Percentiles rank a stretch among this genome's conserved stretches.
Conservation (phyloP, 345 rosid genomes). For the Gossypium ekmanianum region DNA sequence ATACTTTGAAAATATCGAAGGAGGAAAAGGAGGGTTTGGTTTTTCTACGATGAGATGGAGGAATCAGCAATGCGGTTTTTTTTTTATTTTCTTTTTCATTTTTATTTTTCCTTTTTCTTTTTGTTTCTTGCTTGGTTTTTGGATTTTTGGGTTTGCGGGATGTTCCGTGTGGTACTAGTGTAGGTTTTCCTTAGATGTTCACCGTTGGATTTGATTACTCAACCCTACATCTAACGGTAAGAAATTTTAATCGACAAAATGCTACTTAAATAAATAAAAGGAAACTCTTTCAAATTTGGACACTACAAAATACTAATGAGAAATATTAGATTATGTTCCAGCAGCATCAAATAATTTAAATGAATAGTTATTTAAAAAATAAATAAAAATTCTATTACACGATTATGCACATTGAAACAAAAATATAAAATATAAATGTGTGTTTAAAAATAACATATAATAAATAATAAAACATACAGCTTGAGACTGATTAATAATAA, state of each 20-base stretch:
- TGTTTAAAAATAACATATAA: no score
- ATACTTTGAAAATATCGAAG: constrained; percentile 9
- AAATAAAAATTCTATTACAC: no score
- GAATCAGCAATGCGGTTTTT: not conserved
- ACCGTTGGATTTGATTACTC: not conserved
- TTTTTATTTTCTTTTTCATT: not conserved
- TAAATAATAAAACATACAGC: no score
- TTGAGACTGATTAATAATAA: no score
- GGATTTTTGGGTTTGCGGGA: not conserved
- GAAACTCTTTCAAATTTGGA: no score
- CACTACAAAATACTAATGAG: no score
- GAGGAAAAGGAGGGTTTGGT: constrained; percentile 2
- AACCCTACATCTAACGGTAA: not conserved
- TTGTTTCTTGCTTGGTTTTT: not conserved
- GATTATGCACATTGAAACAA: no score
- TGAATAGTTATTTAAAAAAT: no score
- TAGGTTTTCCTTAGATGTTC: not conserved
- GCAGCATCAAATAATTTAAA: no score
- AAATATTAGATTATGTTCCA: no score
- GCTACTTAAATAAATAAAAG: not conserved
- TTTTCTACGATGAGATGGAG: not conserved
- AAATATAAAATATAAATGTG: no score
- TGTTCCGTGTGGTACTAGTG: not conserved
- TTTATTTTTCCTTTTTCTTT: not conserved
- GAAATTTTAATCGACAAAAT: not conserved